Base-by-base conservation (phyloP, 1,284 basidiomycete genomes). In the Cryptococcus jaspeensis region DNA sequence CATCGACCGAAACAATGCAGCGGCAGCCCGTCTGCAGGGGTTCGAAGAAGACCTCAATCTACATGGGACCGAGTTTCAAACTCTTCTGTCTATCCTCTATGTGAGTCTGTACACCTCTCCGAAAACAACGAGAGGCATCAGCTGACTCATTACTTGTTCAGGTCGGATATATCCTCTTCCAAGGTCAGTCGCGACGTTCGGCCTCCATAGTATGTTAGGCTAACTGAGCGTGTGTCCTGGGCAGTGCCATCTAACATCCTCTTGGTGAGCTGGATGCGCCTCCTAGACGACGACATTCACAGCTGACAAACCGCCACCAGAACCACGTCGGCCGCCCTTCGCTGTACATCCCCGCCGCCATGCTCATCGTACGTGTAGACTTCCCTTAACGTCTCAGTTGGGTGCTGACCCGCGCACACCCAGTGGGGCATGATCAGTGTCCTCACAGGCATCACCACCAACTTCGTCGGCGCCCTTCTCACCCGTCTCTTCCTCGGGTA, bases 261-360 rank as follows among this genome's bases (percentile, higher is more conserved):
- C 23, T 39, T 67, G 37, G 58, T 65, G n/a, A 11, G 61, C 58
- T n/a, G 38, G 44, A 9, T 25, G 6, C 13, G 22, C 46, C 25
- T 20, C n/a, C n/a, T 46, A 28, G 20, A 18, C 44, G 20, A 46
- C 12, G n/a, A 11, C 18, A 5, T 28, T 18, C 25, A n/a, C 11
- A 28, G 22, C 50, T 52, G 55, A 57, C 37, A 15, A 25, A 20
- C 8, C 32, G 5, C 5, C 28, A 11, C 8, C 25, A 90, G 57
- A 87, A 88, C 64, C 81, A 83, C 62, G 83, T 87, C 52, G 87
- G 84, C 48, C 84, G 81, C 62, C 89, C 89, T 1, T 89, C 87
- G 0, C 67, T 87, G 46, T 90, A 90, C 73, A 80, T 91, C 9
- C 86, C 88, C 0, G 61, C 65, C 48, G 87, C 86, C 61, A 89